Evolutionary conservation across 805 yeast genomes (phyloP).

Genomic region (Hanseniaspora hatyaiensis): DNA sequence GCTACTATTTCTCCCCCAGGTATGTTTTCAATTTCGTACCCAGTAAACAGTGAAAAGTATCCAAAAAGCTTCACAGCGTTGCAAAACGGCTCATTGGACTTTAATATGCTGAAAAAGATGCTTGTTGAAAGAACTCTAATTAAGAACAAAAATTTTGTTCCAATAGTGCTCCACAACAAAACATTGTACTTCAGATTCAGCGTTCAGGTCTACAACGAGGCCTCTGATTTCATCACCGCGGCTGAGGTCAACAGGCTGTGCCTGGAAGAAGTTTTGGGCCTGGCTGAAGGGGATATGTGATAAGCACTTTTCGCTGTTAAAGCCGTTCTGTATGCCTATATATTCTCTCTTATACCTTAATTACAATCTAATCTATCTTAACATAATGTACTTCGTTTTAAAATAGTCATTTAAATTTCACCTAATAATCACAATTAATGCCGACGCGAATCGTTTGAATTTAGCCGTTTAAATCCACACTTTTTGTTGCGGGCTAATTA

Average conservation of each 20-base stretch:
- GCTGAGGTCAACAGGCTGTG: constrained; percentile 31
- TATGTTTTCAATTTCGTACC: constrained; percentile 34
- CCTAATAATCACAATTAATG: too few relatives aligned
- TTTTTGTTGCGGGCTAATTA: too few relatives aligned
- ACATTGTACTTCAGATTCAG: constrained; percentile 40
- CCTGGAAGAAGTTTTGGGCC: constrained; percentile 22
- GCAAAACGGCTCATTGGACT: constrained; percentile 17
- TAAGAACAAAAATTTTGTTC: constrained; percentile 38
- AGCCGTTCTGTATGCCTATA: too few relatives aligned
- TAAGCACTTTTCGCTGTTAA: too few relatives aligned
- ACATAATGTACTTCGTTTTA: too few relatives aligned
- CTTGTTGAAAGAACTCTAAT: constrained; percentile 22
- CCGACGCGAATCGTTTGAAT: too few relatives aligned
- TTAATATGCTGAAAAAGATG: constrained; percentile 18
- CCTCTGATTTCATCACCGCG: constrained; percentile 43
- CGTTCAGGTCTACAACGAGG: constrained; percentile 49
- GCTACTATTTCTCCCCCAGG: constrained; percentile 19
- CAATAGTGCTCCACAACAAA: constrained; percentile 34
- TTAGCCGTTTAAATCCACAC: too few relatives aligned
- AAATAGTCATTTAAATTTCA: too few relatives aligned
- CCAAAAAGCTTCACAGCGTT: constrained; percentile 18
- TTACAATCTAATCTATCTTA: too few relatives aligned
- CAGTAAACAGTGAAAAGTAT: constrained; percentile 30
- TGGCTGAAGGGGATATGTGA: too few relatives aligned
- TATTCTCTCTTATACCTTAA: too few relatives aligned